A percentile compares a stretch with the other conserved stretches of the same genome.
Conservation (phyloP, 306 rosid species). For the Betula pendula region DNA sequence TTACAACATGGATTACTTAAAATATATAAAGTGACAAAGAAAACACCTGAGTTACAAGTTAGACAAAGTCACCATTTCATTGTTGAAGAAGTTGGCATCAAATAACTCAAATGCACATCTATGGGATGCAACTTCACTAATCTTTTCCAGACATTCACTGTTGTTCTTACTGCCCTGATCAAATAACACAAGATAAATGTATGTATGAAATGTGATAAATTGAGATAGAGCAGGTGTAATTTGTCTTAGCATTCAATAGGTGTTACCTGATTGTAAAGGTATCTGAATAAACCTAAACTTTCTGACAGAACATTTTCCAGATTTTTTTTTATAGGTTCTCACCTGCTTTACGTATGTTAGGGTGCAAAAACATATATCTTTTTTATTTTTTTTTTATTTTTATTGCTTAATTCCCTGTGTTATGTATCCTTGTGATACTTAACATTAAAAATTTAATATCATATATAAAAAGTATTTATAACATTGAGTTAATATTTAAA, state of each 20-base stretch:
- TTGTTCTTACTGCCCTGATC: constrained; percentile 52
- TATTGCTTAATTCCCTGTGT: too few relatives aligned
- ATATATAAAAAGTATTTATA: too few relatives aligned
- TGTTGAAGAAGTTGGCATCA: constrained; percentile 66
- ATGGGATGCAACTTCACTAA: constrained; percentile 31
- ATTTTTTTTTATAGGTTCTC: constrained; percentile 37
- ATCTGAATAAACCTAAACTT: constrained; percentile 45
- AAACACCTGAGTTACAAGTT: neutral
- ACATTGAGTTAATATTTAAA: too few relatives aligned
- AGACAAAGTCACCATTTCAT: constrained; percentile 41
- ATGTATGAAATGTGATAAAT: neutral
- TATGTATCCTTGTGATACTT: too few relatives aligned
- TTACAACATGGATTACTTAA: neutral
- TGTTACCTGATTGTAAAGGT: constrained; percentile 17
- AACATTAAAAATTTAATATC: too few relatives aligned
- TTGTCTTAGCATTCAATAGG: neutral
- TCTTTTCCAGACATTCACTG: constrained; percentile 23
- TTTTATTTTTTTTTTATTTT: neutral
- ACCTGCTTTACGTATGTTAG: constrained; percentile 39
- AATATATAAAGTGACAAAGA: neutral
- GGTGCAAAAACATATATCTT: constrained; percentile 7
- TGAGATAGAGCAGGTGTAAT: neutral
- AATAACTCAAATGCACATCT: constrained; percentile 49
- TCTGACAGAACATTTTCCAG: constrained; percentile 41
- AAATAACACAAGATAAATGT: constrained; percentile 7